Base-by-base conservation (phyloP, 2,329 filamentous ascomycete genomes). In the Trichoderma koningii region DNA sequence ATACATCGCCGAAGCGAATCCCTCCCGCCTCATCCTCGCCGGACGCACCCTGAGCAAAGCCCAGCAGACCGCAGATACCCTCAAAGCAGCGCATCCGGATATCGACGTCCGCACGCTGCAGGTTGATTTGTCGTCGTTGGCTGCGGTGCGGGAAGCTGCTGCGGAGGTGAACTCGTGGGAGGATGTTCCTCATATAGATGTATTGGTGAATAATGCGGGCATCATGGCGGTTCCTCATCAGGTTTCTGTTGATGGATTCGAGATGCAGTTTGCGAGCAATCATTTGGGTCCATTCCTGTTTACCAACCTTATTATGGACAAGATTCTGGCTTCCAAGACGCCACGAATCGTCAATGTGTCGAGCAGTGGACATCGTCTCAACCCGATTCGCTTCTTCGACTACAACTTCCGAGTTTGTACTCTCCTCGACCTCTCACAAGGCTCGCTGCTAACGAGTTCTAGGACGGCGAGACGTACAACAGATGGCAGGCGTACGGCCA, bases 151-250 rank as follows among this genome's bases (percentile, higher is more conserved):
- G 17, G 67, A 71, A 1, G 76, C 77, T 1, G 79, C 79, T 0
- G 67, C 70, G 0, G 74, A 76, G 0, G 77, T 79, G 1, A 66
- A 66, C 23, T 44, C 47, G 6, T 69, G 67, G 67, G 38, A 63
- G 3, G 62, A 67, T 55, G 63, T 68, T 2, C 70, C 76, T 3
- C 68, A 70, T 2, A 76, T 77, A 70, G 63, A 71, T 7, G 74
- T 81, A n/a, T 64, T 82, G 7, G 70, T 82, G 65, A 80, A 81
- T 68, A 82, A 78, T 59, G 80, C 81, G 1, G 80, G 74, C 10
- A 68, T 82, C 26, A 80, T 80, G 76, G 75, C 70, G 5, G 65
- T 69, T 2, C 71, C 75, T 19, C 77, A 74, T 55, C 70, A 67
- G 5, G 61, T 74, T 14, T 74, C 73, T 19, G 66, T 67, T 0